Evolutionary conservation across 176 grass and related monocot genomes (phyloP), one percentile per base, ranked within the genome.

Genomic region (Eremochloa ophiuroides): DNA sequence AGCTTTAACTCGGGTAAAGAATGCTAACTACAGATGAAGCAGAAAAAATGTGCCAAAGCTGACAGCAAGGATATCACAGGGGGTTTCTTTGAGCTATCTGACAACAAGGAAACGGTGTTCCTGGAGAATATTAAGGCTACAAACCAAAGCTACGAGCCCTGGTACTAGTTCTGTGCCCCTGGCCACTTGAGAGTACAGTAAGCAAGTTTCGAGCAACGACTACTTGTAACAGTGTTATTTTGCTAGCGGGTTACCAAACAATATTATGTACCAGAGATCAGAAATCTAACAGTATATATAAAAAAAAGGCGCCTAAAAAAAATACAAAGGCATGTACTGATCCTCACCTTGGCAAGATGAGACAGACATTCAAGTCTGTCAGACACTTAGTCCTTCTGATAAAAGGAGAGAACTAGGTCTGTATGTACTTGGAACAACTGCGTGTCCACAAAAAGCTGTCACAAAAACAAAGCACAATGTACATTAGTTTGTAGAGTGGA

Each of bases 361-460:
- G 29, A 62, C 62, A n/a, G 79, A 78, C 44, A 82, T 55, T 74
- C 70, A 82, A 82, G 50, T 69, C 76, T 40, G 71, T 53, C 25
- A 80, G 66, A 66, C 50, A 62, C 48, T 89, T 80, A 98, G 81
- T 98, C 92, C 93, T 98, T 95, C 87, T 98, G 96, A 92, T 98
- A 98, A 89, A 95, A 98, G 8, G 96, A 95, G 68, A 98, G 96
- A 76, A 98, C 93, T 82, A 98, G 87, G 83, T 98, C 93, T 73
- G 96, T 95, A 89, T 98, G 96, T 90, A 95, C 96, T 27, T 93
- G 95, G 75, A 98, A 98, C 18, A 98, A 86, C 81, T 98, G 96
- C 25, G 96, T 98, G 89, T 98, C 93, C 67, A 95, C 63, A 82
- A 98, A 98, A 47, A 90, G 88, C 96, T 98, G 96, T 71, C 66